Evolutionary conservation across 257 asterid genomes (phyloP).

Genomic region (Forsythia viridissima): DNA sequence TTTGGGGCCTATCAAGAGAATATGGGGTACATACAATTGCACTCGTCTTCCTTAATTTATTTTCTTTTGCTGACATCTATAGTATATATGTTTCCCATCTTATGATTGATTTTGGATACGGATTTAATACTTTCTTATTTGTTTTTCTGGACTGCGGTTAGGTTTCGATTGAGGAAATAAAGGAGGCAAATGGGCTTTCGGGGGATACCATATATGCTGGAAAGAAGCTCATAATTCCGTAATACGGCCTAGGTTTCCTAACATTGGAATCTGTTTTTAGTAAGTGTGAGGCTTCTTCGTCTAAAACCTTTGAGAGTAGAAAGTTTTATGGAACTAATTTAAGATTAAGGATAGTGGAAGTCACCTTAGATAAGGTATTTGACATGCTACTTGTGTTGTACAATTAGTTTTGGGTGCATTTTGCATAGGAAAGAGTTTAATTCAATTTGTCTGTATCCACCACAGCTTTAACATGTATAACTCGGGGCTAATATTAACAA

Average conservation of each 20-base stretch:
- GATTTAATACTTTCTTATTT: background rate
- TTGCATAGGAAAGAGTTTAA: background rate
- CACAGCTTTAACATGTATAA: background rate
- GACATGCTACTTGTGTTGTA: no score
- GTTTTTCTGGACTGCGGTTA: slow-evolving; percentile 3
- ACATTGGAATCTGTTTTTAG: background rate
- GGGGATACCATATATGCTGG: slow-evolving; percentile 41
- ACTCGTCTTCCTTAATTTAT: background rate
- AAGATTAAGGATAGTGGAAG: background rate
- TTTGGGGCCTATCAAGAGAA: slow-evolving; percentile 43
- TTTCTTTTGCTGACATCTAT: background rate
- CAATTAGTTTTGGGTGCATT: background rate
- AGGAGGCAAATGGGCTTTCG: slow-evolving; percentile 39
- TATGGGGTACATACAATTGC: slow-evolving; percentile 30
- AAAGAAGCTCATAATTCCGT: slow-evolving; percentile 37
- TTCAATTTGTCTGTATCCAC: background rate
- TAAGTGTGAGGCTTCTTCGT: background rate
- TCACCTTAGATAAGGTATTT: no score
- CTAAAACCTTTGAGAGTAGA: background rate
- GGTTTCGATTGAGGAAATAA: slow-evolving; percentile 42
- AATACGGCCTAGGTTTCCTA: background rate
- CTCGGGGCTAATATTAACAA: background rate
- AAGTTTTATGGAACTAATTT: background rate
- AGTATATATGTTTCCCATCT: no score
- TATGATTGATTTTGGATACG: background rate